Conservation (phyloP, 2,329 filamentous ascomycete genomes). For the Ophiostoma novo-ulmi region DNA sequence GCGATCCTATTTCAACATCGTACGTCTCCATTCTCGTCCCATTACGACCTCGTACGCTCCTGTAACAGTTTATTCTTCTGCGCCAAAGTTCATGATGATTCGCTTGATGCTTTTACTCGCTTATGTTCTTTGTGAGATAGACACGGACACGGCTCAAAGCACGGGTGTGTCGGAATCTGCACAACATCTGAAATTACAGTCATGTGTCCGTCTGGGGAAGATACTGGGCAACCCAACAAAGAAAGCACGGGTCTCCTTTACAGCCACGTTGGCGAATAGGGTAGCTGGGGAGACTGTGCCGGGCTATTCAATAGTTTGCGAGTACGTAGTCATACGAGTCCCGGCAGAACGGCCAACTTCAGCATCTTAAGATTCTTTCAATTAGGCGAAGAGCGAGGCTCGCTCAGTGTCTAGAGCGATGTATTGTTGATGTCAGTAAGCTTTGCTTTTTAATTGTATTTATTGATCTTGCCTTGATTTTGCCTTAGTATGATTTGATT, state of each 20-base stretch:
- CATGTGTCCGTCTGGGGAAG: not conserved
- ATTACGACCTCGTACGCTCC: not conserved
- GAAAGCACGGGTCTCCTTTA: not conserved
- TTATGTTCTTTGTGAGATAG: not conserved
- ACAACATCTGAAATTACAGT: not conserved
- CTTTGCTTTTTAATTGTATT: no score
- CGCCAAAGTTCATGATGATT: not conserved
- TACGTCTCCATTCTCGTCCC: conserved; percentile 8
- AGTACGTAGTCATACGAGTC: conserved; percentile 5
- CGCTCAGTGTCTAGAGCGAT: not conserved
- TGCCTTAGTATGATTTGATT: not conserved
- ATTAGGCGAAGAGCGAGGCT: not conserved
- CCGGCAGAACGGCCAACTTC: not conserved
- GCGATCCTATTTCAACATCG: not conserved
- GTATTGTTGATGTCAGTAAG: not conserved
- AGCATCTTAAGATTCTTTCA: not conserved
- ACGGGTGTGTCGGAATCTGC: not conserved
- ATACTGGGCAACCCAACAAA: not conserved
- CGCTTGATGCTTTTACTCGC: not conserved
- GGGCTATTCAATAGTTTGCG: not conserved
- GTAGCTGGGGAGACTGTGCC: not conserved
- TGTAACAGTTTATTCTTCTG: not conserved
- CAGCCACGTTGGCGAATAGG: not conserved
- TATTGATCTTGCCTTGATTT: not conserved
- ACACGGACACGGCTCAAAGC: not conserved